Conservation (phyloP, 2,329 filamentous ascomycete genomes). For the Sporothrix phasma region DNA sequence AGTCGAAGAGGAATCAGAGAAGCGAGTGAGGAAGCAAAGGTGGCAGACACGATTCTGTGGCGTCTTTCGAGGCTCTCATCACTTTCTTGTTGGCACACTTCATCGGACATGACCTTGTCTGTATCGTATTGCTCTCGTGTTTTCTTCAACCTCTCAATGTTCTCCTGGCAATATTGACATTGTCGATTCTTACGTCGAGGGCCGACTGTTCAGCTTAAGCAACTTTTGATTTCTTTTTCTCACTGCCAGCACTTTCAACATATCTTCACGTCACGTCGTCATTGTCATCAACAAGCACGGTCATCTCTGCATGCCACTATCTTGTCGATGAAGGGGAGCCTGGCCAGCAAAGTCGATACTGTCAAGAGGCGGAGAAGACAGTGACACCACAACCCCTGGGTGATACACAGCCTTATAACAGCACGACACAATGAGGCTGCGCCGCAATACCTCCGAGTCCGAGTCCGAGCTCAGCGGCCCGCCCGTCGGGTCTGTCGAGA, state of each 20-base stretch:
- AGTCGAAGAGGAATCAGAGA: background rate
- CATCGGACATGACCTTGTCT: no score
- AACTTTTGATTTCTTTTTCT: background rate
- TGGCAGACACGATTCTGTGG: background rate
- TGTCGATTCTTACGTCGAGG: background rate
- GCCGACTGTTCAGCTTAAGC: background rate
- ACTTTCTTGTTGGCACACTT: no score
- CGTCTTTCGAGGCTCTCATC: background rate
- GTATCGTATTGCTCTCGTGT: background rate
- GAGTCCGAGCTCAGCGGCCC: background rate
- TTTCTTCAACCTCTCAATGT: background rate
- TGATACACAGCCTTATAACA: background rate
- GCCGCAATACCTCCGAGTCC: slow-evolving; percentile 10
- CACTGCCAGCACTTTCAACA: no score
- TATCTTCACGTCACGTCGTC: no score
- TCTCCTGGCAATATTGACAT: background rate
- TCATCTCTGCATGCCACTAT: background rate
- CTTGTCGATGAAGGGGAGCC: background rate
- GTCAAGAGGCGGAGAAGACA: background rate
- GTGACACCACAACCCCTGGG: background rate
- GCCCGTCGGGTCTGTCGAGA: slow-evolving; percentile 1
- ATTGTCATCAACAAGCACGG: no score
- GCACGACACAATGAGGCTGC: background rate
- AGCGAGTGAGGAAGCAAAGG: background rate
- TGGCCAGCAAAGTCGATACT: background rate